Base-by-base conservation (phyloP, 495 filamentous ascomycete species). In the Talaromyces adpressus region DNA sequence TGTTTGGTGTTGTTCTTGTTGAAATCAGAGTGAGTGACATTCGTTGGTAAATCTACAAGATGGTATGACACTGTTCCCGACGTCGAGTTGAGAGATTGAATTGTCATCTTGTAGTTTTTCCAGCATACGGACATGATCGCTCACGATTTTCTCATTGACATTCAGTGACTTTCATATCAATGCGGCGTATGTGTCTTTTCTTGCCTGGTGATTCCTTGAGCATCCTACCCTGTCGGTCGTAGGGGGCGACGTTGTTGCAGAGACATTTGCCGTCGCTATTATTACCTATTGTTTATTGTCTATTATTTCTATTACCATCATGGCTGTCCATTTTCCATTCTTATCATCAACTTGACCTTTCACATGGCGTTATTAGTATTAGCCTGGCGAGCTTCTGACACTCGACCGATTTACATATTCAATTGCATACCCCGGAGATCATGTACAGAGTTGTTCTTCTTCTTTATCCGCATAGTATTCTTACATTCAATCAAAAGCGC, bases 361-460 rank as follows among this genome's bases (percentile, higher is more conserved):
- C 8, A n/a, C 34, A 16, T 58, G 56, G 56, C 56, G 56, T 58
- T 62, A 27, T 62, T 34, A 41, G 41, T 52, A 49, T 47, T 49
- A 51, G 45, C 27, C 41, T 12, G 60, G 45, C 60, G 60, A 62
- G 60, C 45, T 62, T 36, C 41, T 32, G 58, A 34, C 32, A 62
- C 60, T 62, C 60, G 60, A 30, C 45, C 29, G 25, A 27, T 62
- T 52, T 7, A 62, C 47, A 62, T 25, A 62, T 52, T 39, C 29
- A 53, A 32, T 32, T 62, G 60, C 60, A 51, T 51, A 51, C 45
- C 22, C 52, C n/a, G 56, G 56, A 58, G 56, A 58, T 58, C 29
- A 32, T 58, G 56, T 58, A 58, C 56, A 58, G 56, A 32, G 36
- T 16, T 41, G 36, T 39, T 41, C 14, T 41, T 5, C 36, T 6